These are phyloP conservation scores for Parmelia sp. DNA, from an alignment of 495 filamentous ascomycete genomes.

Conservation along the genomic window DNA sequence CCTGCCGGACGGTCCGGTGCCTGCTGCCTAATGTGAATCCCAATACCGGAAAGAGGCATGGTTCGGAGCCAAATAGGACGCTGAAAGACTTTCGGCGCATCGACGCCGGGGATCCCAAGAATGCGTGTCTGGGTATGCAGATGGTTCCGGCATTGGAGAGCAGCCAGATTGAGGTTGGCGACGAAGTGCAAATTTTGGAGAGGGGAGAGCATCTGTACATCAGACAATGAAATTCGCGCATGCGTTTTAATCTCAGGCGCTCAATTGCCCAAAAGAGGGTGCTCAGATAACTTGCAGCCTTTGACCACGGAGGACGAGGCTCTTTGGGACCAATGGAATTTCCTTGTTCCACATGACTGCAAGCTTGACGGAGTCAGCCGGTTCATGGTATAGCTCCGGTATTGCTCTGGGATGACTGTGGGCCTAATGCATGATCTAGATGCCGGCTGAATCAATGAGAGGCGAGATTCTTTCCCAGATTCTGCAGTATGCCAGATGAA, in stretches of 20 bases:
- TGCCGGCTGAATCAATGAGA: background rate
- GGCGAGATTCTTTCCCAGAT: background rate
- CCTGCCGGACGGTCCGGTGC: slow-evolving; percentile 71
- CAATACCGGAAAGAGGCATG: slow-evolving; percentile 62
- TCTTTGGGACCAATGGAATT: background rate
- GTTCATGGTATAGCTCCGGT: background rate
- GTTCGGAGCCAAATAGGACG: slow-evolving; percentile 64
- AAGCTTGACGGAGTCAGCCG: background rate
- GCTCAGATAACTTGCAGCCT: background rate
- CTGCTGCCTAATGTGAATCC: slow-evolving; percentile 79
- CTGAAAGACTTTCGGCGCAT: slow-evolving; percentile 64
- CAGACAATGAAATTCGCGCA: slow-evolving; percentile 27
- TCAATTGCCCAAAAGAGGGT: background rate
- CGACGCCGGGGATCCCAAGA: slow-evolving; percentile 62
- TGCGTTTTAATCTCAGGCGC: background rate
- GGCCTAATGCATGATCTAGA: background rate
- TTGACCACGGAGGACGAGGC: background rate
- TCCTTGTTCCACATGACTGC: background rate
- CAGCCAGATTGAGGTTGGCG: slow-evolving; percentile 51
- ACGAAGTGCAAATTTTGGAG: slow-evolving; percentile 54
- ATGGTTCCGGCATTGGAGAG: slow-evolving; percentile 56
- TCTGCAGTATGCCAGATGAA: background rate
- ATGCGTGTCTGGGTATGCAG: slow-evolving; percentile 80
- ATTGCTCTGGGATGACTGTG: background rate
- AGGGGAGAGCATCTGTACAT: slow-evolving; percentile 59